phyloP scores from a whole-genome alignment of 495 filamentous ascomycete genomes.

The Copromyces sp. region DNA sequence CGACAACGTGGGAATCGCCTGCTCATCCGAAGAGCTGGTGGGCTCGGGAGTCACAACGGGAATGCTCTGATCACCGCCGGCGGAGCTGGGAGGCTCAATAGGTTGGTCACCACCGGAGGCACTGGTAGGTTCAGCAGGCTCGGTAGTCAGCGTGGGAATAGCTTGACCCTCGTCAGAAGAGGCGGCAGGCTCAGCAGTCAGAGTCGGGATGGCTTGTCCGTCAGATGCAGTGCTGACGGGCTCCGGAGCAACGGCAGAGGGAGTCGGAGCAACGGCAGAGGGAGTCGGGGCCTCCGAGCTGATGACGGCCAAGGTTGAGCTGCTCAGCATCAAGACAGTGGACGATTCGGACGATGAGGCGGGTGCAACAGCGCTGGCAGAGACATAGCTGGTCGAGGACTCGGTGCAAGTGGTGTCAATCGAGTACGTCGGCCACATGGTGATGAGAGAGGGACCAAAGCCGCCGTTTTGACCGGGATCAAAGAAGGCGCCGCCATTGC shows the following conservation, averaged over 20 bases:
- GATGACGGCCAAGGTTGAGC: not conserved
- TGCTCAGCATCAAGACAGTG: not conserved
- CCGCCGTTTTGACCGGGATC: not conserved
- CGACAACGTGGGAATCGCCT: not conserved
- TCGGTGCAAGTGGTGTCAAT: slow-evolving; percentile 3
- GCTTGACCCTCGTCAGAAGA: not conserved
- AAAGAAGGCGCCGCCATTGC: not conserved
- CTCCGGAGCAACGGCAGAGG: not conserved
- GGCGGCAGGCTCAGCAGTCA: not conserved
- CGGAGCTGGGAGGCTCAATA: not conserved
- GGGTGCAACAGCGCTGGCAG: not conserved
- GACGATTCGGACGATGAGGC: not conserved
- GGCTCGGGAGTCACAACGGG: not conserved
- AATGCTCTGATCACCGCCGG: not conserved
- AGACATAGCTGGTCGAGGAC: not conserved
- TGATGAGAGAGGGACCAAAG: not conserved
- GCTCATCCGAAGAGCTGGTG: not conserved
- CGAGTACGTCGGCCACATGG: slow-evolving; percentile 1
- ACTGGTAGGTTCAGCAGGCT: not conserved
- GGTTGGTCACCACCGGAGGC: too few relatives aligned
- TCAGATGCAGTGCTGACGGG: not conserved
- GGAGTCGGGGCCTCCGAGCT: not conserved
- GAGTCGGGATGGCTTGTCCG: not conserved
- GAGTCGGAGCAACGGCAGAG: not conserved
- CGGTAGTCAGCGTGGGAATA: not conserved